These are phyloP conservation scores for Yamadazyma friedrichii DNA, from an alignment of 1,139 yeast genomes.

Conservation along the genomic window DNA sequence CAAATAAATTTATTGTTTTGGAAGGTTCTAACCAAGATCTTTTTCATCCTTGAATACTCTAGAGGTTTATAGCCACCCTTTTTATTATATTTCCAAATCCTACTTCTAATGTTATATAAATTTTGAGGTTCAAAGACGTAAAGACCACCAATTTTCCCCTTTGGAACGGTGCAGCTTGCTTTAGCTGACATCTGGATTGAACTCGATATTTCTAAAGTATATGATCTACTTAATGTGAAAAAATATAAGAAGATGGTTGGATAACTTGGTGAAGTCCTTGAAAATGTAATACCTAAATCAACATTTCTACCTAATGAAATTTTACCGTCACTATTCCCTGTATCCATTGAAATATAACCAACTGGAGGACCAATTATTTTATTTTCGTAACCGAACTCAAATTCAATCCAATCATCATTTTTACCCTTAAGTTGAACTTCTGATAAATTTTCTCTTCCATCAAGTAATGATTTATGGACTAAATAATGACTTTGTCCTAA, in stretches of 20 bases:
- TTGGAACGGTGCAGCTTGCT: slow-evolving; percentile 11
- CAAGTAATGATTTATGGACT: slow-evolving; percentile 5
- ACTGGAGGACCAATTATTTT: slow-evolving; percentile 11
- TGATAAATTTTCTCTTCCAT: slow-evolving; percentile 4
- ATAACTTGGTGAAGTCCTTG: neutral
- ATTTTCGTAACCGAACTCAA: neutral
- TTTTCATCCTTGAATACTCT: slow-evolving; percentile 7
- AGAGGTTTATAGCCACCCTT: slow-evolving; percentile 7
- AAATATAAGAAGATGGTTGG: slow-evolving; percentile 2
- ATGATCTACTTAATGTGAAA: slow-evolving; percentile 2
- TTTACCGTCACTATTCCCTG: slow-evolving; percentile 6
- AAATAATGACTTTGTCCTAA: slow-evolving; percentile 4
- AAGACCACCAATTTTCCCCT: slow-evolving; percentile 12
- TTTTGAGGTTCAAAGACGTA: slow-evolving; percentile 12
- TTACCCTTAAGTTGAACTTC: neutral
- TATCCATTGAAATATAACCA: slow-evolving; percentile 9
- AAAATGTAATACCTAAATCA: slow-evolving; percentile 6
- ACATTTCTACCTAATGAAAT: slow-evolving; percentile 3
- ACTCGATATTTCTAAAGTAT: slow-evolving; percentile 1
- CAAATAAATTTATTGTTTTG: slow-evolving; percentile 14
- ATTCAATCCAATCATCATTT: slow-evolving; percentile 7
- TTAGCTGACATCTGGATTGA: slow-evolving; percentile 3
- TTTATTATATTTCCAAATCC: slow-evolving; percentile 12
- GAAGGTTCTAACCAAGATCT: slow-evolving; percentile 10
- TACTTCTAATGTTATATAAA: slow-evolving; percentile 4